Evolutionary conservation across 2,329 filamentous ascomycete genomes (phyloP), one percentile per base, ranked within the genome.

Genomic region (Didymella pomorum): DNA sequence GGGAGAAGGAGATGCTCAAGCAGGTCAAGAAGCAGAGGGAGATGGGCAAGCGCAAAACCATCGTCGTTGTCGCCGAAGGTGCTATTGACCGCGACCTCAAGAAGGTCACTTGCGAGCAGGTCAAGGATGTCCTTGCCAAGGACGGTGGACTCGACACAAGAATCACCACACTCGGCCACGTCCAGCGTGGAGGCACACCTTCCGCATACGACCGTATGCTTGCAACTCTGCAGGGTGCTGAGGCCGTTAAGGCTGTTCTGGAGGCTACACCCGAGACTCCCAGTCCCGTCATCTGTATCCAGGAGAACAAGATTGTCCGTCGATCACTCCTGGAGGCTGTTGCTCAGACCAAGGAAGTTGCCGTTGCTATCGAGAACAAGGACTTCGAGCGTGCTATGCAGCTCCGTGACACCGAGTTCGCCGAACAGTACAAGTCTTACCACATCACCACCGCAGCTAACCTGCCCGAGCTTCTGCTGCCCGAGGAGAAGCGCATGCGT

Each of bases 61-160:
- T 98, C 70, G 94, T 99, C 71, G 97, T 99, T 70, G 90, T 99
- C 51, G 95, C 95, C 51, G 95, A 99, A 79, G 95, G 95, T 66
- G 95, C 95, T 41, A 72, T 73, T n/a, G 73, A 76, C 44, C 85
- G 86, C 64, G 80, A 94, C 52, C 87, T 97, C 58, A 90, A 89
- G 74, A 94, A 92, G 78, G 96, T 99, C 71, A 87, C 87, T 0
- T 88, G 92, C 10, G 81, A 83, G 18, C 89, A 90, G 79, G 91
- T 99, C 77, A 97, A 95, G 77, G 86, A 94, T 67, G 87, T 98
- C 49, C 86, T 99, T n/a, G 89, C 92, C 35, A 81, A 90, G 20
- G 88, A 90, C 11, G 86, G 97, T 5, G 88, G 86, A 44, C 85
- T 98, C 47, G 95, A 99, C 75, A 98, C 95, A 9, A 87, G 95